Conservation (phyloP, 495 filamentous ascomycete genomes). For the Neurospora tetrasperma region DNA sequence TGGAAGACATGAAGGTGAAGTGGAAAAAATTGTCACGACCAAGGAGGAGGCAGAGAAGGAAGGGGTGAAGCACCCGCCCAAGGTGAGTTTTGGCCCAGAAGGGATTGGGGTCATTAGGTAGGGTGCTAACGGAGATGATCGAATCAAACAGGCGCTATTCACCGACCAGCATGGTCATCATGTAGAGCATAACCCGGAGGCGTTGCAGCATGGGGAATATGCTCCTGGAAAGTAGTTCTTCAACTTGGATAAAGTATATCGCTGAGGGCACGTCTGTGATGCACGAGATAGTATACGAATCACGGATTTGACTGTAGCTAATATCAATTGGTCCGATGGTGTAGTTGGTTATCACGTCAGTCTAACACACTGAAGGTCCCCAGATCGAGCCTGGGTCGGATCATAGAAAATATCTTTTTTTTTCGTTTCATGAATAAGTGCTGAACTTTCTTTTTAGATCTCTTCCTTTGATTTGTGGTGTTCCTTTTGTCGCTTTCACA, state of each 20-base stretch:
- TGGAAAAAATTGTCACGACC: conserved; percentile 27
- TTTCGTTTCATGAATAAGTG: too few relatives aligned
- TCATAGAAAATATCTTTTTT: not conserved
- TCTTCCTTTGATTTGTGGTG: not conserved
- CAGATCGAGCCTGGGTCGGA: not conserved
- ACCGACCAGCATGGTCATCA: conserved; percentile 30
- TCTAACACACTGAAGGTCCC: too few relatives aligned
- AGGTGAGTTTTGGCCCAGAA: conserved; percentile 8
- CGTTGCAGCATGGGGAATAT: conserved; percentile 15
- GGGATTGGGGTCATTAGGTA: not conserved
- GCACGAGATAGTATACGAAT: too few relatives aligned
- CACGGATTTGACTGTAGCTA: too few relatives aligned
- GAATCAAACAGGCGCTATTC: conserved; percentile 14
- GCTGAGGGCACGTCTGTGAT: too few relatives aligned
- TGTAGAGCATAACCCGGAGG: conserved; percentile 27
- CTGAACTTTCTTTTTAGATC: not conserved
- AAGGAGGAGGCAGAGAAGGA: conserved; percentile 25
- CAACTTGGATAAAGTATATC: too few relatives aligned
- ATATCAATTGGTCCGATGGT: not conserved
- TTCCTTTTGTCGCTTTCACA: too few relatives aligned
- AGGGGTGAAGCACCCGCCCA: conserved; percentile 35
- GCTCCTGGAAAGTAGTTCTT: not conserved
- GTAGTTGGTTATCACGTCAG: not conserved
- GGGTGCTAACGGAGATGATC: not conserved
- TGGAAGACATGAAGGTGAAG: conserved; percentile 26